A percentile compares a stretch with the other conserved stretches of the same genome.
Evolutionary conservation across 352 stramenopile species (phyloP).

Genomic region (Pythium dissotocum): DNA sequence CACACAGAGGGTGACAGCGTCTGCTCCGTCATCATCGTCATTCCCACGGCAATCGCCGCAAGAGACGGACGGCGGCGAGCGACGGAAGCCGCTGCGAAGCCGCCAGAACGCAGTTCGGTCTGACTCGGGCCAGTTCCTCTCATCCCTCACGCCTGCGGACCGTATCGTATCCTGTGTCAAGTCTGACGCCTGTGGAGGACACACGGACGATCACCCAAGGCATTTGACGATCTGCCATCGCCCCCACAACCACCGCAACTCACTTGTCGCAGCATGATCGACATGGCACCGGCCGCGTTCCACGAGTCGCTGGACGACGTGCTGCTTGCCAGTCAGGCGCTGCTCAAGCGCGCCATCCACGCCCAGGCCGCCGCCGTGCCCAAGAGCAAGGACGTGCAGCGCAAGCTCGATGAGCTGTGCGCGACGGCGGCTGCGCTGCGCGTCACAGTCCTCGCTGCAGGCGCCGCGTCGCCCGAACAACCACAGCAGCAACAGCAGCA

Average conservation of each 20-base stretch:
- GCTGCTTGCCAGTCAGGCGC: constrained; percentile 18
- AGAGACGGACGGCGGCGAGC: constrained; percentile 2
- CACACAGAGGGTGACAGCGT: not conserved
- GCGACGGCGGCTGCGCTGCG: constrained; percentile 32
- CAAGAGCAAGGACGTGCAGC: constrained; percentile 8
- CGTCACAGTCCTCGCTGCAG: constrained; percentile 19
- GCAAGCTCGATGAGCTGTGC: constrained; percentile 25
- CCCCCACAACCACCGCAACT: not conserved
- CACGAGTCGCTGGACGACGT: constrained; percentile 26
- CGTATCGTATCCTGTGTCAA: not conserved
- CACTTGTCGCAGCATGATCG: not conserved
- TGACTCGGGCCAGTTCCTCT: not conserved
- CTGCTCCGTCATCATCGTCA: constrained; percentile 7
- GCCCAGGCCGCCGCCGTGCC: not conserved
- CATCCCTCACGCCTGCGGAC: not conserved
- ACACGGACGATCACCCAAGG: not conserved
- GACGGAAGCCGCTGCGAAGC: constrained; percentile 3
- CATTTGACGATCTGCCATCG: not conserved
- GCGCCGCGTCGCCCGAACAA: not conserved
- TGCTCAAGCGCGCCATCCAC: constrained; percentile 22
- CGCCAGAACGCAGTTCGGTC: not conserved
- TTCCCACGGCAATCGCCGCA: not conserved
- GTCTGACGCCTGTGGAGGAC: not conserved
- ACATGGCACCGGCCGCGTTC: constrained; percentile 17
- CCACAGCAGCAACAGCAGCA: not conserved